Evolutionary conservation across 1,284 basidiomycete genomes (phyloP), one percentile per base, ranked within the genome.

Genomic region (Sanghuangporus sanghuang): DNA sequence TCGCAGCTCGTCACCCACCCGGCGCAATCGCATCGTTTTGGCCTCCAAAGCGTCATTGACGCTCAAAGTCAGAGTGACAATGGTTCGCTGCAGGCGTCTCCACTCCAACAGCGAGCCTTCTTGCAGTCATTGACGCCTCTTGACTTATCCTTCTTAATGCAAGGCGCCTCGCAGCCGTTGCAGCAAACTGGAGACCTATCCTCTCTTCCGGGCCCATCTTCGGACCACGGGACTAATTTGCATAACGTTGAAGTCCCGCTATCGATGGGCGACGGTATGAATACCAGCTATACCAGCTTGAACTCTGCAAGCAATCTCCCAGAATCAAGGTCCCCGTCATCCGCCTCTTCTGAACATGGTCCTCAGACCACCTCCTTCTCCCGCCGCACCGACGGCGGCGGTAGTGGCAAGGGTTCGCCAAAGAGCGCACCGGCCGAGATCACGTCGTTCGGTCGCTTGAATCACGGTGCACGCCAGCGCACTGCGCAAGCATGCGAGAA

Each of bases 401-500:
- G 40, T 53, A 40, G 27, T 39, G 44, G 53, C 40, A 32, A 32
- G 4, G 27, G 27, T 32, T 60, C 62, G 12, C 52, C 46, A 36
- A 50, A 57, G 57, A 54, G 36, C 42, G 32, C 49, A 27, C 42
- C 59, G 48, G 21, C 58, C 46, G 40, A 64, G 50, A 18, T 58
- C 55, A 40, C 53, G 23, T 59, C 68, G n/a, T 66, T 69, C 60
- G 60, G 66, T 40, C 66, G 67, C 68, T 55, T 69, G 3, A 69
- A 62, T 23, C 67, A 67, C n/a, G 62, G 73, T 42, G 70, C 73
- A 57, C 75, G 81, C 46, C 80, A 81, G 68, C 77, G 84, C 39
- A 84, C 81, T 7, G 73, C 77, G 1, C 81, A 83, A 63, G 84
- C 84, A 11, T 85, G 84, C 68, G 80, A 83, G 63, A 83, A 82